phyloP scores from a whole-genome alignment of 805 yeast genomes.

The Kazachstania africana region DNA sequence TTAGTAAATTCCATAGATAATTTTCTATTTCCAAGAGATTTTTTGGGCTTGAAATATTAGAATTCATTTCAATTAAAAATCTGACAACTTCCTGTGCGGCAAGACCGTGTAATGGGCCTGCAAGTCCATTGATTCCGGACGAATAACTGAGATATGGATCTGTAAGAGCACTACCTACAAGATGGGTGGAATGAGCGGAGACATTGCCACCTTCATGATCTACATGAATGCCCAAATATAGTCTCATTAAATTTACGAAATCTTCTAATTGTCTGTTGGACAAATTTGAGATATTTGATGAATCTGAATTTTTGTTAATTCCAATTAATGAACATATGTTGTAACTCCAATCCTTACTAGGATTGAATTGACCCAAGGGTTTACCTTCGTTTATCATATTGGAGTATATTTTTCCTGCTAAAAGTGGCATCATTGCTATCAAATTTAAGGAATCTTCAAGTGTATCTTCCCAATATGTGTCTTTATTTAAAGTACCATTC shows the following conservation, averaged over 20 bases:
- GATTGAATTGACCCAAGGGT: constrained; percentile 41
- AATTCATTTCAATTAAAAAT: constrained; percentile 55
- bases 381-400: no score
- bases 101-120: constrained; percentile 79
- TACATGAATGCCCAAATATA: constrained; percentile 69
- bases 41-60: constrained; percentile 28
- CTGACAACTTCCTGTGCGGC: constrained; percentile 80
- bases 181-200: constrained; percentile 75
- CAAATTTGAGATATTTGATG: constrained; percentile 23
- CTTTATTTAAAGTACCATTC: no score
- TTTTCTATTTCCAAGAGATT: constrained; percentile 39
- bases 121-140: constrained; percentile 73
- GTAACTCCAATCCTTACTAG: constrained; percentile 56
- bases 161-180: constrained; percentile 72
- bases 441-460: no score
- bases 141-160: constrained; percentile 66
- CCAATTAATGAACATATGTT: constrained; percentile 60
- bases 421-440: no score
- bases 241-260: constrained; percentile 65
- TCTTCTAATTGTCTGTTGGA: constrained; percentile 34
- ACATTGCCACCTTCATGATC: constrained; percentile 90
- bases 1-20: constrained; percentile 60
- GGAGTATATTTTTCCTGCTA: no score
- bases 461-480: no score
- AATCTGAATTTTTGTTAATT: constrained; percentile 33